phyloP scores from a whole-genome alignment of 2,329 filamentous ascomycete genomes.

The Talaromyces sp. region DNA sequence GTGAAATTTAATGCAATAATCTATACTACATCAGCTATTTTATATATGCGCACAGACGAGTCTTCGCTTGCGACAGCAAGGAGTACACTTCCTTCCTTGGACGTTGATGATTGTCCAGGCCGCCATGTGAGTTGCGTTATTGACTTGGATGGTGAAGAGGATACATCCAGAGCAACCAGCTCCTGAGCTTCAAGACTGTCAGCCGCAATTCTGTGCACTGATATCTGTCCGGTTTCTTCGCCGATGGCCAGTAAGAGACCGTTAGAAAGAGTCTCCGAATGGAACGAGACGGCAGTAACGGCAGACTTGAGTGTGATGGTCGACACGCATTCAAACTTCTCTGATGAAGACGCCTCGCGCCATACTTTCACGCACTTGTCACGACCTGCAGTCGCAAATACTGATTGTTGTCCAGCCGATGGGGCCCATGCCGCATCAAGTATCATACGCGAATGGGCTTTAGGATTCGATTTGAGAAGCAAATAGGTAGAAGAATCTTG shows the following conservation, averaged over 20 bases:
- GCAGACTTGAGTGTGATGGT: conserved; percentile 56
- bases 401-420: conserved; percentile 27
- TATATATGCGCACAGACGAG: conserved; percentile 41
- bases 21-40: conserved; percentile 32
- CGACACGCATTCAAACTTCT: conserved; percentile 50
- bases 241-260: conserved; percentile 44
- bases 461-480: conserved; percentile 65
- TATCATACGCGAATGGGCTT: conserved; percentile 90
- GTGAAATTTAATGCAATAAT: background rate
- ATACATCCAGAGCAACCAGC: conserved; percentile 31
- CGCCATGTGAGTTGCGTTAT: conserved; percentile 69
- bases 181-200: conserved; percentile 30
- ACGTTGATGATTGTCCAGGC: conserved; percentile 36
- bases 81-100: conserved; percentile 1
- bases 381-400: conserved; percentile 83
- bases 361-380: conserved; percentile 82
- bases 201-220: conserved; percentile 37
- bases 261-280: conserved; percentile 33
- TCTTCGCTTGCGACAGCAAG: conserved; percentile 48
- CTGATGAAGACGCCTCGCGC: conserved; percentile 35
- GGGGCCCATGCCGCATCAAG: conserved; percentile 82
- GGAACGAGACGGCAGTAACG: conserved; percentile 70
- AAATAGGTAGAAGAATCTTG: conserved; percentile 49
- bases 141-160: conserved; percentile 58
- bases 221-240: conserved; percentile 47